Conservation (phyloP, 257 asterid species). For the Dorcoceras hygrometricum region DNA sequence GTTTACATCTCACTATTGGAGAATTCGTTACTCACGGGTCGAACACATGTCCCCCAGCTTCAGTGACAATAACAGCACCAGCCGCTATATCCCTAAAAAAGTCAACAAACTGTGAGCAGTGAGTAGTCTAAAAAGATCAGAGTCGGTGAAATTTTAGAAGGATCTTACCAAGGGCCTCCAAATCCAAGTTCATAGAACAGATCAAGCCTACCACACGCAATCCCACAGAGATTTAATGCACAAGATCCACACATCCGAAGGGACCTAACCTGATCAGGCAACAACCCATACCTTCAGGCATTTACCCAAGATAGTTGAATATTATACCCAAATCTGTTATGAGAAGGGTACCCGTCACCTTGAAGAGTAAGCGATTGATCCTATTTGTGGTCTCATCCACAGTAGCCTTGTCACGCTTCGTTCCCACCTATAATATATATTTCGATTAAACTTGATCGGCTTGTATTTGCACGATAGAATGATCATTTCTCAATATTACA, state of each 20-base stretch:
- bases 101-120: constrained; percentile 14
- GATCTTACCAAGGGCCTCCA: constrained; percentile 79
- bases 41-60: constrained; percentile 67
- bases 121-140: constrained; percentile 16
- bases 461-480: not conserved
- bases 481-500: not conserved
- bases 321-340: not conserved
- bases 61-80: constrained; percentile 77
- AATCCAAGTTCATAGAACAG: constrained; percentile 71
- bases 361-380: constrained; percentile 69
- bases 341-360: constrained; percentile 40
- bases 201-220: constrained; percentile 89
- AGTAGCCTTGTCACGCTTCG: constrained; percentile 66
- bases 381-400: constrained; percentile 66
- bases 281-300: constrained; percentile 8
- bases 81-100: constrained; percentile 81
- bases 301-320: not conserved
- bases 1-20: not conserved
- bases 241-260: constrained; percentile 86
- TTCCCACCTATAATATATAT: constrained; percentile 53
- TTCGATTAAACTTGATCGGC: constrained; percentile 1
- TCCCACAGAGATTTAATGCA: constrained; percentile 82
- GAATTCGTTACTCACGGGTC: not conserved
- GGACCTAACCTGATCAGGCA: constrained; percentile 65
- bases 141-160: not conserved